Conservation (phyloP, 176 grass and related monocot genomes). For the Ampelocalamus luodianensis region DNA sequence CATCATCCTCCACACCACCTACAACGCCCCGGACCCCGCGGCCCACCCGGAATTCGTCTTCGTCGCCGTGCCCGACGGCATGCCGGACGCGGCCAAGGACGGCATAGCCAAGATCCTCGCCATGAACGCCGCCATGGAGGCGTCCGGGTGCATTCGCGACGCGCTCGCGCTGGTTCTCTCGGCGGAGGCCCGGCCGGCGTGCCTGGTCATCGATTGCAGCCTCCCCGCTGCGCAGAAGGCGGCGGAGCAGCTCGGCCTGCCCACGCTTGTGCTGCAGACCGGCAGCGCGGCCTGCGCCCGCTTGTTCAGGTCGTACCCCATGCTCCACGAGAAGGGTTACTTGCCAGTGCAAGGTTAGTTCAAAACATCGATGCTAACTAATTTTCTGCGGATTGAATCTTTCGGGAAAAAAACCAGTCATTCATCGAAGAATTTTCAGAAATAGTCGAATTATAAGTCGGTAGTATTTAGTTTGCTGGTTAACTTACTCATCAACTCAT, state of each 20-base stretch:
- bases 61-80: not conserved
- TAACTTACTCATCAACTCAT: no score
- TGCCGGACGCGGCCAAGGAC: not conserved
- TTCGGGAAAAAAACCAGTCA: no score
- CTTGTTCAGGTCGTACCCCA: constrained; percentile 23
- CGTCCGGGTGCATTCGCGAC: constrained; percentile 3
- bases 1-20: constrained; percentile 47
- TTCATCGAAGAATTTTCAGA: no score
- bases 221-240: constrained; percentile 12
- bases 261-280: constrained; percentile 35
- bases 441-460: no score
- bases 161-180: not conserved
- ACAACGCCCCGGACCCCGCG: constrained; percentile 14
- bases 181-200: not conserved
- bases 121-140: constrained; percentile 38
- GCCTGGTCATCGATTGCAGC: constrained; percentile 26
- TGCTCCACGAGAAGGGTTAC: constrained; percentile 44
- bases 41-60: constrained; percentile 35
- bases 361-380: not conserved
- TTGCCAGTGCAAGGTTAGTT: constrained; percentile 16
- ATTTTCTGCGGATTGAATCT: no score
- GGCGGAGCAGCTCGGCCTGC: not conserved
- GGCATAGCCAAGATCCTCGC: constrained; percentile 28
- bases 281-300: constrained; percentile 6
- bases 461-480: no score